Evolutionary conservation across 164 flowering plant genomes (phyloP), one percentile per base, ranked within the genome.

Genomic region (Annona cherimola): DNA sequence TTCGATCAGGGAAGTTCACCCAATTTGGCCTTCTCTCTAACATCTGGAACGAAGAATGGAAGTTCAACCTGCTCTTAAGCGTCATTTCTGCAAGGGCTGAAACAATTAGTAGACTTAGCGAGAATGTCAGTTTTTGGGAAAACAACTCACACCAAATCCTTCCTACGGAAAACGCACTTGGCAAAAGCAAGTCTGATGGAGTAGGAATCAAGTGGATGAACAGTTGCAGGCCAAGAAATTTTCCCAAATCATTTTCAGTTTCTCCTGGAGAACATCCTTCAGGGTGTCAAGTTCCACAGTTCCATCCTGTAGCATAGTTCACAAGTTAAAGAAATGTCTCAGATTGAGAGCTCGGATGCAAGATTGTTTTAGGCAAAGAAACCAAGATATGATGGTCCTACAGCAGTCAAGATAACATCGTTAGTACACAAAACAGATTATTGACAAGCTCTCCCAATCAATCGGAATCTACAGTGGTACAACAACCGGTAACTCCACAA

Each of bases 191-290:
- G 62, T 57, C 42, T 57, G 1, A 66, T 55, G 12, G 64, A 61
- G n/a, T 73, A 7, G 57, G 39, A 20, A 59, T 75, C 74, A 75
- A 43, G 70, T 14, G 45, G 66, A 62, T 46, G 76, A 50, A 61
- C 46, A 63, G 42, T 66, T 68, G 11, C 71, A 74, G 66, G 68
- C 66, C 62, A 88, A 57, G 72, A 86, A 86, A 44, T 79, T 54
- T n/a, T 81, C 81, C 88, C 89, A 88, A 54, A 86, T 77, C 79
- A 83, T 11, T 69, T 70, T 73, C 67, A 88, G 68, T 54, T 4
- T 72, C 39, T 83, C 85, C 43, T 72, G 60, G 42, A 88, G 81
- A 83, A 76, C 75, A 35, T 73, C 77, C 5, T 55, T 72, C 7
- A 77, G n/a, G 4, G 61, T 1, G 20, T 41, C 70, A 9, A 6